A percentile compares a stretch with the other conserved stretches of the same genome.
These are phyloP conservation scores for Medicago arabica DNA, from an alignment of 306 rosid species.

Conservation along the genomic window DNA sequence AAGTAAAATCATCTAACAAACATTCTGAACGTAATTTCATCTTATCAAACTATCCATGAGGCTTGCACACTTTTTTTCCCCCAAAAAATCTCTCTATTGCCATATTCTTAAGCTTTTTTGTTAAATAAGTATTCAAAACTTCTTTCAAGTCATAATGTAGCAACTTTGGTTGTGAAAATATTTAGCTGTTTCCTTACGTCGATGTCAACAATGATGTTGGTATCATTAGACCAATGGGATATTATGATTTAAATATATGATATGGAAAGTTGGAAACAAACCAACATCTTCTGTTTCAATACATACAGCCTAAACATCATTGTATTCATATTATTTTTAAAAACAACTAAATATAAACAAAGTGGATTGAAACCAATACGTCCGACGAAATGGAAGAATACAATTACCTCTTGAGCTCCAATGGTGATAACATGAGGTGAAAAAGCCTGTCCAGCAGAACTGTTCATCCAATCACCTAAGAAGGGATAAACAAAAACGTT, in stretches of 20 bases:
- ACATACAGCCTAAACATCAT: background rate
- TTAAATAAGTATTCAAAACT: background rate
- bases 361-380: conserved; percentile 25
- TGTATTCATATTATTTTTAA: background rate
- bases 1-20: background rate
- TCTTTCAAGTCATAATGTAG: background rate
- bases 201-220: background rate
- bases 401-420: conserved; percentile 81
- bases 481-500: conserved; percentile 29
- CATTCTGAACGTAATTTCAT: background rate
- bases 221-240: background rate
- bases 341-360: background rate
- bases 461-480: conserved; percentile 98
- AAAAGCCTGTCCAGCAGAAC: conserved; percentile 92
- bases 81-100: background rate
- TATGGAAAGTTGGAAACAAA: background rate
- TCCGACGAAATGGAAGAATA: conserved; percentile 24
- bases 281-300: conserved; percentile 1
- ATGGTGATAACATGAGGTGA: conserved; percentile 88
- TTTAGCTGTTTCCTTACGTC: background rate
- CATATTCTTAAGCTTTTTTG: background rate
- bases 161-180: background rate
- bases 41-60: background rate
- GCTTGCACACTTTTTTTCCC: background rate
- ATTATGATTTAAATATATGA: background rate